phyloP scores from a whole-genome alignment of 2,329 filamentous ascomycete genomes.

The Colletotrichum caudatum region DNA sequence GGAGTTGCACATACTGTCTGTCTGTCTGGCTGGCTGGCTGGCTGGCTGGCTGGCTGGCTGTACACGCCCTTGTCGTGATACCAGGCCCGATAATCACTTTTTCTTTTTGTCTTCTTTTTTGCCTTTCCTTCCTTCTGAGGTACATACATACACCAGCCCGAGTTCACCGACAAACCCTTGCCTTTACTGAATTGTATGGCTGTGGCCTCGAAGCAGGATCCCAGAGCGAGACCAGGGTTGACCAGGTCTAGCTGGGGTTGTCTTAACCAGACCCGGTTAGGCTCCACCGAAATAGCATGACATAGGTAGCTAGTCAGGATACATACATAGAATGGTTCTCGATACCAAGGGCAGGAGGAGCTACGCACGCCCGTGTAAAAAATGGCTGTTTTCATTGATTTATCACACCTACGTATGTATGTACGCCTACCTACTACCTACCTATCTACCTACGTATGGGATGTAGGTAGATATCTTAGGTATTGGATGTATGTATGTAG shows the following conservation, averaged over 20 bases:
- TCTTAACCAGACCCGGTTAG: not conserved
- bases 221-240: not conserved
- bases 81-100: constrained; percentile 1
- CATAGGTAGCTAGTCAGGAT: not conserved
- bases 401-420: not conserved
- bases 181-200: not conserved
- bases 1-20: constrained; percentile 24
- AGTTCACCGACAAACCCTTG: constrained; percentile 17
- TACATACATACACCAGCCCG: constrained; percentile 3
- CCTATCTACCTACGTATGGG: not conserved
- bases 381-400: constrained; percentile 15
- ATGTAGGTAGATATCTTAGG: too few species aligned
- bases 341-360: constrained; percentile 9
- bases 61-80: not conserved
- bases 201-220: constrained; percentile 13
- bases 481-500: not conserved
- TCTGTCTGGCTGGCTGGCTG: too few species aligned
- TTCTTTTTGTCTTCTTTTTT: constrained; percentile 22
- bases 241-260: not conserved
- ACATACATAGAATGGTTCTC: constrained; percentile 7
- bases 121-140: not conserved
- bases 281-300: constrained; percentile 22
- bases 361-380: not conserved
- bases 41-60: too few species aligned
- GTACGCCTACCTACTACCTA: too few species aligned